Evolutionary conservation across 345 rosid species (phyloP).

Genomic region (Atalantia buxifolia): DNA sequence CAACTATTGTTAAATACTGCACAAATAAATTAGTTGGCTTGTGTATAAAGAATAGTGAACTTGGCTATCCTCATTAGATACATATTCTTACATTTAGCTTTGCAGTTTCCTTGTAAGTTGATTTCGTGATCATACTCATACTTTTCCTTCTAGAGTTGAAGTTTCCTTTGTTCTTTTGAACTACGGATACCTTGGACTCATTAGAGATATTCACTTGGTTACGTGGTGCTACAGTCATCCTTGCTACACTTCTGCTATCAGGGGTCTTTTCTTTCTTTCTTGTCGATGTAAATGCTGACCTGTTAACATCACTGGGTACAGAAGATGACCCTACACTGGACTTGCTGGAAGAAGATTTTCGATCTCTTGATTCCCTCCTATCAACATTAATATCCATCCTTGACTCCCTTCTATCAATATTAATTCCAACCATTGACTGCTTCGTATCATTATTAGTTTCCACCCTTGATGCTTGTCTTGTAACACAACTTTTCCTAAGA

Average conservation of each 20-base stretch:
- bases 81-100: constrained; percentile 35
- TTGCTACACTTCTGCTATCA: constrained; percentile 38
- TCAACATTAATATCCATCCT: constrained; percentile 30
- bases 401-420: constrained; percentile 19
- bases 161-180: constrained; percentile 11
- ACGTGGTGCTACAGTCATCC: constrained; percentile 25
- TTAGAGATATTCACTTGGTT: constrained; percentile 19
- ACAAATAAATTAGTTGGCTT: neutral
- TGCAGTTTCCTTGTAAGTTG: constrained; percentile 17
- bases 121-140: constrained; percentile 15
- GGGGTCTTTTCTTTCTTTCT: constrained; percentile 36
- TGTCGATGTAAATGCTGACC: constrained; percentile 4
- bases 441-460: constrained; percentile 22
- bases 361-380: constrained; percentile 21
- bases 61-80: neutral
- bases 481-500: constrained; percentile 49
- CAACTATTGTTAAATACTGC: neutral
- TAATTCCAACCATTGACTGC: constrained; percentile 24
- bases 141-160: constrained; percentile 15
- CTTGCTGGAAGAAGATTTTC: constrained; percentile 40
- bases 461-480: constrained; percentile 53
- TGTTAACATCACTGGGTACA: constrained; percentile 14
- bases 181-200: constrained; percentile 16
- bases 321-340: constrained; percentile 57
- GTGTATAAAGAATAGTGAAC: neutral